phyloP scores from a whole-genome alignment of 208 protist genomes.

The Leishmania tropica region DNA sequence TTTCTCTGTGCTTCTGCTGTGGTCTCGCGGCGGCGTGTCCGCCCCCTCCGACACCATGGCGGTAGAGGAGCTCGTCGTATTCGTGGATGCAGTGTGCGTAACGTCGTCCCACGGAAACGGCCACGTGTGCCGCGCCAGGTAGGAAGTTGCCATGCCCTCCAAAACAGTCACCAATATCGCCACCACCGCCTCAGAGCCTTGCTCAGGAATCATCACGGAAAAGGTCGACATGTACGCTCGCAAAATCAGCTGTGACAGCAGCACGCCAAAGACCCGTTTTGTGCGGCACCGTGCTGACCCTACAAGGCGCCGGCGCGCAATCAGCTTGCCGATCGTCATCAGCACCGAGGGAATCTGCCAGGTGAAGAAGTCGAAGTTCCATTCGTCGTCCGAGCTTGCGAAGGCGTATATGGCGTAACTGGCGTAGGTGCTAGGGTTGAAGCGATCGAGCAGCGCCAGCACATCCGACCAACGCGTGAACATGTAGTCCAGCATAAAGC shows the following conservation, averaged over 20 bases:
- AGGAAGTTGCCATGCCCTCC: constrained; percentile 59
- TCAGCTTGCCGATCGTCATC: constrained; percentile 69
- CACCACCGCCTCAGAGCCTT: constrained; percentile 45
- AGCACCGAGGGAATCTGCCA: constrained; percentile 79
- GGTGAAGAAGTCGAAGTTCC: constrained; percentile 83
- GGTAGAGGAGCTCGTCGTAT: constrained; percentile 26
- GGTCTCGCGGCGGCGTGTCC: constrained; percentile 15
- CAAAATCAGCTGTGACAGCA: constrained; percentile 63
- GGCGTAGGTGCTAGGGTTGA: constrained; percentile 61
- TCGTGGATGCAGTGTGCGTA: constrained; percentile 1
- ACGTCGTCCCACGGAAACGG: constrained; percentile 42
- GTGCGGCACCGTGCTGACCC: constrained; percentile 55
- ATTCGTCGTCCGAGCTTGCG: constrained; percentile 52
- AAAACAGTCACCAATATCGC: constrained; percentile 50
- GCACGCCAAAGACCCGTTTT: constrained; percentile 58
- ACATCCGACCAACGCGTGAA: constrained; percentile 71
- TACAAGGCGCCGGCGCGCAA: constrained; percentile 45
- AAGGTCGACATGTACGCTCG: constrained; percentile 74
- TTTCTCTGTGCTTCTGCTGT: constrained; percentile 4
- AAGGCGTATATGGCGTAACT: constrained; percentile 79
- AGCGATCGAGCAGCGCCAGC: constrained; percentile 61
- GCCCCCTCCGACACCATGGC: constrained; percentile 26
- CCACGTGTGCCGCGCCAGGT: constrained; percentile 75
- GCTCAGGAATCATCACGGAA: constrained; percentile 80
- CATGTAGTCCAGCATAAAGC: constrained; percentile 84